A percentile compares a stretch with the other conserved stretches of the same genome.
phyloP scores from a whole-genome alignment of 1,139 yeast genomes.

The Spathaspora sp. region DNA sequence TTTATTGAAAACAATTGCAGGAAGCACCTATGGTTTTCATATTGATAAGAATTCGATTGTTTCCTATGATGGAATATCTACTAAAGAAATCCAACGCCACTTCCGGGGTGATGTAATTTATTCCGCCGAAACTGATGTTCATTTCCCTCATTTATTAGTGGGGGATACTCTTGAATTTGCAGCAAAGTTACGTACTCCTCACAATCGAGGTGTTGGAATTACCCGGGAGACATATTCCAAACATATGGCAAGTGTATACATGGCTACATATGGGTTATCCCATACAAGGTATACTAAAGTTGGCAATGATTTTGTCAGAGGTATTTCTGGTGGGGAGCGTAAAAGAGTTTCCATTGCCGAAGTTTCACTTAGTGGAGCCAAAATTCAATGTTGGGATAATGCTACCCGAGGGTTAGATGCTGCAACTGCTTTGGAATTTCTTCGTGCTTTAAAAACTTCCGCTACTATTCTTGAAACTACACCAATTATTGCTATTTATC shows the following conservation, averaged over 20 bases:
- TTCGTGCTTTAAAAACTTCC: slow-evolving; percentile 62
- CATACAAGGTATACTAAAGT: slow-evolving; percentile 36
- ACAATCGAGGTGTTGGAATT: slow-evolving; percentile 34
- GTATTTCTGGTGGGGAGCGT: slow-evolving; percentile 47
- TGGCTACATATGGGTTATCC: slow-evolving; percentile 42
- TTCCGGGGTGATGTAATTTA: slow-evolving; percentile 47
- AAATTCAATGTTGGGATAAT: slow-evolving; percentile 55
- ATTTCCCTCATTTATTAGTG: slow-evolving; percentile 53
- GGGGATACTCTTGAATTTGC: slow-evolving; percentile 52
- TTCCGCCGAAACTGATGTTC: slow-evolving; percentile 53
- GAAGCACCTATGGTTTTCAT: slow-evolving; percentile 71
- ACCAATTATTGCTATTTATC: slow-evolving; percentile 77
- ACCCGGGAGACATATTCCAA: slow-evolving; percentile 40
- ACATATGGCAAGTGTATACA: slow-evolving; percentile 42
- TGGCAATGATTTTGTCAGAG: slow-evolving; percentile 38
- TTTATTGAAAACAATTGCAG: slow-evolving; percentile 65
- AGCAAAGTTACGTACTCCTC: slow-evolving; percentile 41
- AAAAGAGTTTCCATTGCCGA: slow-evolving; percentile 48
- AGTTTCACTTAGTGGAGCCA: slow-evolving; percentile 37
- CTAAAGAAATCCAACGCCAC: slow-evolving; percentile 25
- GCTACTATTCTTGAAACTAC: slow-evolving; percentile 60
- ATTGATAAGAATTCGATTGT: slow-evolving; percentile 49
- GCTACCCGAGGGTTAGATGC: slow-evolving; percentile 64
- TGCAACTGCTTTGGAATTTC: slow-evolving; percentile 68
- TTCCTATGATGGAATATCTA: slow-evolving; percentile 33